Percentiles rank a stretch among this genome's conserved stretches.
These are phyloP conservation scores for Sugiyamaella sp. DNA, from an alignment of 1,139 yeast species.

Conservation along the genomic window DNA sequence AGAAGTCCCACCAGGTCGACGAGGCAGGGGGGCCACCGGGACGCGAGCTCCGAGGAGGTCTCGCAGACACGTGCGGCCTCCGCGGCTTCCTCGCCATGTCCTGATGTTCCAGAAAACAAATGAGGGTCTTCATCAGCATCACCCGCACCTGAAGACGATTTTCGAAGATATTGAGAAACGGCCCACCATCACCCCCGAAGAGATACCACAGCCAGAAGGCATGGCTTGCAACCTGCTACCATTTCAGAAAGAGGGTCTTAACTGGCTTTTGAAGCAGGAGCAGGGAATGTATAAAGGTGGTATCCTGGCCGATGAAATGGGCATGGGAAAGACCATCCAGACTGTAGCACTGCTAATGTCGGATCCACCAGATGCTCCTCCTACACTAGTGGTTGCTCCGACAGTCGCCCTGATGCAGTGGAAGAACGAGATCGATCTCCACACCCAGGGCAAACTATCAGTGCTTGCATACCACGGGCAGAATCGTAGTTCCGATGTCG, in stretches of 20 bases:
- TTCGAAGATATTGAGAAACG: conserved; percentile 64
- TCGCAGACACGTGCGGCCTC: conserved; percentile 14
- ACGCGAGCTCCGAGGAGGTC: conserved; percentile 17
- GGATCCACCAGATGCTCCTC: conserved; percentile 57
- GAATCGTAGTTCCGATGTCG: conserved; percentile 56
- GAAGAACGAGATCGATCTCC: conserved; percentile 88
- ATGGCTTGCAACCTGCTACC: conserved; percentile 77
- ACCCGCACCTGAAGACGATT: conserved; percentile 74
- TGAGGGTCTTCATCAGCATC: conserved; percentile 64
- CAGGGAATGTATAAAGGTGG: conserved; percentile 82
- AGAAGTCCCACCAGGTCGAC: too few relatives aligned
- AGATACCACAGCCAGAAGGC: conserved; percentile 78
- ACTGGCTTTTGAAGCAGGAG: conserved; percentile 88
- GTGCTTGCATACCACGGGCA: conserved; percentile 85
- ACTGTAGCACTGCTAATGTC: conserved; percentile 79
- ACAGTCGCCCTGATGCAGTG: conserved; percentile 98
- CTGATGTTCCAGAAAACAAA: conserved; percentile 44
- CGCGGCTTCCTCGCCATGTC: conserved; percentile 21
- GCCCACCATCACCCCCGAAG: conserved; percentile 54
- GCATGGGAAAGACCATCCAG: conserved; percentile 79
- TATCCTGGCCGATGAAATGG: conserved; percentile 98
- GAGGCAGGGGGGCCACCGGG: too few relatives aligned
- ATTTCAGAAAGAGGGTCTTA: conserved; percentile 89
- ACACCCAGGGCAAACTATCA: conserved; percentile 69
- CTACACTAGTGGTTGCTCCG: conserved; percentile 92